Conservation (phyloP, 345 rosid species). For the Arabidopsis suecica region DNA sequence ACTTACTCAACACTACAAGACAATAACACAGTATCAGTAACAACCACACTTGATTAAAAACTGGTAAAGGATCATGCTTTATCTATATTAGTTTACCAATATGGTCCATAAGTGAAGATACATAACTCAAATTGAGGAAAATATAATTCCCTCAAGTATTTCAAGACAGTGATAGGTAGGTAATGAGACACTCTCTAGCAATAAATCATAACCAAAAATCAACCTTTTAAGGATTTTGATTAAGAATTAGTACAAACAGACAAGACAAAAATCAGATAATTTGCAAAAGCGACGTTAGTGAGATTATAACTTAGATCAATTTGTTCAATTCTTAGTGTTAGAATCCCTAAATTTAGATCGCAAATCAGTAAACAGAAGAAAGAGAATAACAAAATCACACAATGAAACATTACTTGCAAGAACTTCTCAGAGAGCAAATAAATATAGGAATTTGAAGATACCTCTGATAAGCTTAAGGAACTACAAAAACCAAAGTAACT, state of each 20-base stretch:
- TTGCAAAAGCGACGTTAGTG: slow-evolving; percentile 13
- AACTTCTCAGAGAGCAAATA: no score
- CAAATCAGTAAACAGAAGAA: neutral
- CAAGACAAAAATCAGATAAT: neutral
- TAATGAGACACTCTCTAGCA: slow-evolving; percentile 9
- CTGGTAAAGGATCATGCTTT: neutral
- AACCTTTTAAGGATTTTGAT: slow-evolving; percentile 2
- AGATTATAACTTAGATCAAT: slow-evolving; percentile 17
- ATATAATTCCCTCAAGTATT: neutral
- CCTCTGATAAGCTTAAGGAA: slow-evolving; percentile 21
- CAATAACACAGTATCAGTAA: slow-evolving; percentile 6
- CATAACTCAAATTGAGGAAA: slow-evolving; percentile 19
- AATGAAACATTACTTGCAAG: no score
- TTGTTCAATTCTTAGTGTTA: slow-evolving; percentile 1
- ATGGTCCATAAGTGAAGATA: slow-evolving; percentile 24
- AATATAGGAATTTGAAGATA: neutral
- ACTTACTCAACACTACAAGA: slow-evolving; percentile 45
- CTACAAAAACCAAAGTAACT: neutral
- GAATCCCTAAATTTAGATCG: slow-evolving; percentile 27
- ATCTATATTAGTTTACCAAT: neutral
- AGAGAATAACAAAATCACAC: neutral
- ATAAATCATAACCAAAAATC: slow-evolving; percentile 18
- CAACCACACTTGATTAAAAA: neutral
- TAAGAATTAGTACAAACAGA: neutral
- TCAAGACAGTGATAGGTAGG: slow-evolving; percentile 25